These are phyloP conservation scores for Kwoniella europaea DNA, from an alignment of 768 basidiomycete species.

Conservation along the genomic window DNA sequence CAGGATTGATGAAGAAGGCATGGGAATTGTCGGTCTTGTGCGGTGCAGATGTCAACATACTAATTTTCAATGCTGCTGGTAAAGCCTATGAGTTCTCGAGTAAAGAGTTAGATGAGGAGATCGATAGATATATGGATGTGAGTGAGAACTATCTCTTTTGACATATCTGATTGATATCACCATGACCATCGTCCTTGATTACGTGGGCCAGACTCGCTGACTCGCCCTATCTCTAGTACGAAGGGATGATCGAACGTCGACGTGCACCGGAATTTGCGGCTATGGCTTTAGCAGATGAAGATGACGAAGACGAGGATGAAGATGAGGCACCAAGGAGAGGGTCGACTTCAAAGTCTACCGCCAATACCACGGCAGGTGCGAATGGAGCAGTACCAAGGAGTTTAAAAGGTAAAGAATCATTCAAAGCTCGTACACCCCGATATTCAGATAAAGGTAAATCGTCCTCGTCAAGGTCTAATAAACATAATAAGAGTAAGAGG, in stretches of 20 bases:
- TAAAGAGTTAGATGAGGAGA: conserved; percentile 48
- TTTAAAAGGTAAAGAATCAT: conserved; percentile 50
- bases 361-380: not conserved
- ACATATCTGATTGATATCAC: not conserved
- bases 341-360: not conserved
- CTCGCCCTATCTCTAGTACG: conserved; percentile 38
- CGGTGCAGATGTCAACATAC: conserved; percentile 55
- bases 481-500: conserved; percentile 16
- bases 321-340: conserved; percentile 25
- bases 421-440: conserved; percentile 31
- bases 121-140: conserved; percentile 55
- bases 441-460: conserved; percentile 3
- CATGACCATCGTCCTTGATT: not conserved
- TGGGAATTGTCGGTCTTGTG: conserved; percentile 58
- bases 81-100: conserved; percentile 57
- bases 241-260: conserved; percentile 55
- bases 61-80: conserved; percentile 53
- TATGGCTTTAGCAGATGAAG: conserved; percentile 50
- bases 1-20: conserved; percentile 58
- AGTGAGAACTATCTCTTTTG: conserved; percentile 18
- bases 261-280: conserved; percentile 55
- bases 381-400: conserved; percentile 27
- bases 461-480: not conserved
- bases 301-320: conserved; percentile 54
- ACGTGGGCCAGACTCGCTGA: not conserved